Evolutionary conservation across 495 filamentous ascomycete species (phyloP), one percentile per base, ranked within the genome.

Genomic region (Aspergillus affinis): DNA sequence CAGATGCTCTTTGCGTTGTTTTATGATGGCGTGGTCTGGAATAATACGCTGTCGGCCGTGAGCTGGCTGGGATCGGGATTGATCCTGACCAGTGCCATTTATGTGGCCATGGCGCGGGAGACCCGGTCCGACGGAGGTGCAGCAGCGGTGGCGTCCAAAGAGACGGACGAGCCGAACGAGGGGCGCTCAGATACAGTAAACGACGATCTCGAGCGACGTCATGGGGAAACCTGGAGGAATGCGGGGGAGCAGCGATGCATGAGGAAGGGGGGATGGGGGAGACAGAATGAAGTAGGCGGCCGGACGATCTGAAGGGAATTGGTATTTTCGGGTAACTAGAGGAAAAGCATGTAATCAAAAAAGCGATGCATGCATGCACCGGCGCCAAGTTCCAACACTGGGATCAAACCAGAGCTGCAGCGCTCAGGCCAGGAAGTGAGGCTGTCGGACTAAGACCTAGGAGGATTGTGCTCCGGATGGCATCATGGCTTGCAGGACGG

Each of bases 1-100:
- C 89, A 95, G 70, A 93, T 98, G 90, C 69, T 98, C 41, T 97
- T 96, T 70, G 93, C 93, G 12, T 76, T 96, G 17, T 83, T 82
- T 15, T 92, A 91, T 67, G 93, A 98, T 69, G 84, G 86, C 58
- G 75, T 88, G 51, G 75, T 97, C 13, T 97, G 88, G 79, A 88
- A 89, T 1, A 84, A 81, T 23, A 84, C 79, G 15, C 87, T 94
- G 51, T 84, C 84, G 18, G 65, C 78, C 32, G 72, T 86, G 62
- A 91, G 88, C 55, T 81, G 92, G 58, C 69, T 82, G 0, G 93
- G 93, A 8, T 91, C 89, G 44, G 86, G 78, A 29, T 66, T 97
- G 61, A 96, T 98, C 60, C 69, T 97, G 27, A 88, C 86, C 7
- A 88, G 88, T 63, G 92, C 92, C 20, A 69, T 97, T 6, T 93